Evolutionary conservation across 1,284 basidiomycete species (phyloP).

Genomic region (Rhodotorula sp.): DNA sequence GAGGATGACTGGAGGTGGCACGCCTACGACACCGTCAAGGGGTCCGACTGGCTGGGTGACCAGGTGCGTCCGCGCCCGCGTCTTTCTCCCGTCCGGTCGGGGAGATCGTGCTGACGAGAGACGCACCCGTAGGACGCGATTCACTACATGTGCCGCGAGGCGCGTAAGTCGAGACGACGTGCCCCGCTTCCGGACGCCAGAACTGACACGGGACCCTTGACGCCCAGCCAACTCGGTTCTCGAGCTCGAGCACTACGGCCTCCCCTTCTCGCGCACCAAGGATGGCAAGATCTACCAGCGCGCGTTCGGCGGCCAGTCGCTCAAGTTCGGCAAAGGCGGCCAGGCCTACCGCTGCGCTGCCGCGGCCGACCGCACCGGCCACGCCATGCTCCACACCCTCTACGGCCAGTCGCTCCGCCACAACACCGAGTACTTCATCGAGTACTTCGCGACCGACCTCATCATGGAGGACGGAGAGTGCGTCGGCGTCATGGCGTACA

Average conservation of each 20-base stretch:
- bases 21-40: slow-evolving; percentile 99
- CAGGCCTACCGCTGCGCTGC: slow-evolving; percentile 99
- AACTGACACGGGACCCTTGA: too few species aligned
- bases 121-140: slow-evolving; percentile 59
- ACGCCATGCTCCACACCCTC: slow-evolving; percentile 96
- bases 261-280: slow-evolving; percentile 97
- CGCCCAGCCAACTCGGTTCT: slow-evolving; percentile 26
- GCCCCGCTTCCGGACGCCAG: too few species aligned
- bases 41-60: slow-evolving; percentile 99
- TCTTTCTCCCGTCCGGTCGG: too few species aligned
- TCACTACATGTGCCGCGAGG: slow-evolving; percentile 43
- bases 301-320: slow-evolving; percentile 97
- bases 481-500: slow-evolving; percentile 97
- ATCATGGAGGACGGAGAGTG: slow-evolving; percentile 99
- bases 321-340: slow-evolving; percentile 96
- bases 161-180: slow-evolving; percentile 16
- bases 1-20: slow-evolving; percentile 88
- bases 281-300: slow-evolving; percentile 99
- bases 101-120: neutral
- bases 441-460: slow-evolving; percentile 94
- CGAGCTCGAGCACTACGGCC: slow-evolving; percentile 97
- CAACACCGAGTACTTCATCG: slow-evolving; percentile 99
- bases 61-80: slow-evolving; percentile 78
- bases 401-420: slow-evolving; percentile 94
- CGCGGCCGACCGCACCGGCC: slow-evolving; percentile 97